Conservation (phyloP, 1,284 basidiomycete genomes). For the Coniophora puteana region DNA sequence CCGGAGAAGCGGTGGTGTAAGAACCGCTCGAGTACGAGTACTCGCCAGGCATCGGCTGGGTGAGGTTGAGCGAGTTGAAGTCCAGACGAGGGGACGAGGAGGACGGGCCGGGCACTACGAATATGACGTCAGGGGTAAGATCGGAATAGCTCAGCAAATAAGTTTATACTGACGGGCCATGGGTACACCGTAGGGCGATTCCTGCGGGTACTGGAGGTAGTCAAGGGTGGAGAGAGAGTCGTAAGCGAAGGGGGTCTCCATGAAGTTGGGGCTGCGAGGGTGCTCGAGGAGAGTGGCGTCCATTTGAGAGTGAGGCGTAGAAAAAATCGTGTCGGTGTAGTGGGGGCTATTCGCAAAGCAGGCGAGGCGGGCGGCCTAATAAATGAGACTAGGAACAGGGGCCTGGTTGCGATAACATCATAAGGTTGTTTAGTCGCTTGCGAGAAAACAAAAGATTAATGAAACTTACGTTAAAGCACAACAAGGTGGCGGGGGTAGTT, state of each 20-base stretch:
- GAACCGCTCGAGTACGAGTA: conserved; percentile 59
- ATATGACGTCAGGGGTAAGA: conserved; percentile 15
- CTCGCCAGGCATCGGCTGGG: conserved; percentile 53
- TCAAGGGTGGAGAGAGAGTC: conserved; percentile 51
- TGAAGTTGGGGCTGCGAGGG: conserved; percentile 42
- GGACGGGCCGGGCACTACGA: conserved; percentile 38
- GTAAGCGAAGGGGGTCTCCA: conserved; percentile 58
- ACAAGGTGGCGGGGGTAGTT: conserved; percentile 27
- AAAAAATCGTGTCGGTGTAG: conserved; percentile 13
- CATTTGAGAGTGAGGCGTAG: conserved; percentile 32
- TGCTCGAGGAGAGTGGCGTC: conserved; percentile 48
- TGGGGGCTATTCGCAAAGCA: conserved; percentile 14
- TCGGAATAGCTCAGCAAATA: not conserved
- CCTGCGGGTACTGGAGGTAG: conserved; percentile 48
- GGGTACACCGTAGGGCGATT: conserved; percentile 41
- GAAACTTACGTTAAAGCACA: conserved; percentile 29
- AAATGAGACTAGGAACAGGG: conserved; percentile 34
- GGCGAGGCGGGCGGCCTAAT: conserved; percentile 23
- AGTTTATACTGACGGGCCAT: conserved; percentile 37
- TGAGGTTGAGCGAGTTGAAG: conserved; percentile 58
- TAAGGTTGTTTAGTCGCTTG: too few relatives aligned
- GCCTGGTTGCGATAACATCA: conserved; percentile 14
- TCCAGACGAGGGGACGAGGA: conserved; percentile 55
- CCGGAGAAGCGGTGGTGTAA: conserved; percentile 50
- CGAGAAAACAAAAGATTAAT: conserved; percentile 9